Conservation (phyloP, 371 early-diverging fungal species). For the Mortierella sp. region DNA sequence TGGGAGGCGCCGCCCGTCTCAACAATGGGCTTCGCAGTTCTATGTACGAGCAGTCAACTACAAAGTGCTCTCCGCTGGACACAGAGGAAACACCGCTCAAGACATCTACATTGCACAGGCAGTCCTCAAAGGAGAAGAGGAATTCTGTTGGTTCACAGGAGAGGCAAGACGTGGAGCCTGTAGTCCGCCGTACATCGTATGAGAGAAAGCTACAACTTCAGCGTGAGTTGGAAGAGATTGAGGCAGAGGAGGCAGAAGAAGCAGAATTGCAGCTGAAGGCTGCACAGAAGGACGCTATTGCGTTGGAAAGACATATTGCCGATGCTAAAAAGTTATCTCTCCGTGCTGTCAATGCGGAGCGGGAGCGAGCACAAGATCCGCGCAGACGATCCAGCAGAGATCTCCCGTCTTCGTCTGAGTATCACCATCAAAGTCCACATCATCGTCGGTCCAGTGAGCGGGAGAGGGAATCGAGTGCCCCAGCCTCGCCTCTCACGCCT, state of each 20-base stretch:
- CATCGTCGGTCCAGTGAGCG: conserved; percentile 12
- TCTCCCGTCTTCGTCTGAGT: too few species aligned
- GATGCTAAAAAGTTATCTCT: not conserved
- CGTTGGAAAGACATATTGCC: not conserved
- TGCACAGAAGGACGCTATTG: too few species aligned
- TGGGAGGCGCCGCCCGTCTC: not conserved
- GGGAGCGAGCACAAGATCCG: too few species aligned
- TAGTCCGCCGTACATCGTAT: conserved; percentile 22
- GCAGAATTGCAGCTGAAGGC: too few species aligned
- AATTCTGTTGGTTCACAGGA: not conserved
- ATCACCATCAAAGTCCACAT: not conserved
- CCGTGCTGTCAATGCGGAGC: too few species aligned
- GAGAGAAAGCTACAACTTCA: conserved; percentile 40
- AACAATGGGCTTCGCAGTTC: conserved; percentile 13
- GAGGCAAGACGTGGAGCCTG: conserved; percentile 1
- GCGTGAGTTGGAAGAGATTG: conserved; percentile 26
- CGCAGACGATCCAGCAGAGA: not conserved
- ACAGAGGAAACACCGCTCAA: too few species aligned
- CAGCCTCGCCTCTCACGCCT: conserved; percentile 28
- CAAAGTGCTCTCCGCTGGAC: too few species aligned
- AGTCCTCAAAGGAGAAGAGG: not conserved
- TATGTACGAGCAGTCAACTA: conserved; percentile 3
- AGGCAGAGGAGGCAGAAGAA: conserved; percentile 23
- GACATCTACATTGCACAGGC: conserved; percentile 1
- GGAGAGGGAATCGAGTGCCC: conserved; percentile 18